Evolutionary conservation across 2,329 filamentous ascomycete genomes (phyloP), one percentile per base, ranked within the genome.

Genomic region (Colletotrichum lindemuthianum): DNA sequence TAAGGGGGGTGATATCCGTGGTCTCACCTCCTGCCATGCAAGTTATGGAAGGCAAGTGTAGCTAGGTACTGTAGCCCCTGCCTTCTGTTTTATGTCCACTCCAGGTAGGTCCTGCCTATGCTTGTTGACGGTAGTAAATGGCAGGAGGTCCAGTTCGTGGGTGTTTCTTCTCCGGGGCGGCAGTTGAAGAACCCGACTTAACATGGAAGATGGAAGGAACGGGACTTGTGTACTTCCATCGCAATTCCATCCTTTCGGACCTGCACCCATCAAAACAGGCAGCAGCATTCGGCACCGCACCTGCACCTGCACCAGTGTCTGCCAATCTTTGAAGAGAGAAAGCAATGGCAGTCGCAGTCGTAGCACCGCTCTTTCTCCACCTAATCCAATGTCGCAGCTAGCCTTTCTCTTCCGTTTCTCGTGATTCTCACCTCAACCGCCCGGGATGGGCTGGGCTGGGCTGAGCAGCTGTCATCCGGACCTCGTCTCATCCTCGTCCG

Each of bases 401-500:
- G 3, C 13, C 37, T 40, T 9, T 9, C 9, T 40, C 37, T 6
- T 40, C 37, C 13, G 37, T 13, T 15, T 15, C 8, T 13, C 16
- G n/a, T 13, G 8, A 44, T 4, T 24, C 43, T 16, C 43, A 45
- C 15, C 12, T 16, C 5, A 24, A 24, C 24, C 24, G 24, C 24
- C 24, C 24, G 24, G 24, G 24, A 24, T 24, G 24, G 24, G 24
- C 24, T 24, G 24, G 24, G 24, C 24, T 24, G 24, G 24, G 4
- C 24, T 24, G 24, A 24, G 24, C 24, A 24, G 16, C 6, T 13
- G 16, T 48, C 45, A 11, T 48, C 45, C 24, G 10, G 10, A 24
- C 37, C 43, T 48, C 36, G 55, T 58, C 55, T 43, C 45, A 58
- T 58, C 45, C 45, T 39, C 37, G 45, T 16, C 55, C 45, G 43